Evolutionary conservation across 345 rosid species (phyloP), one percentile per base, ranked within the genome.

Genomic region (Cardamine occulta): DNA sequence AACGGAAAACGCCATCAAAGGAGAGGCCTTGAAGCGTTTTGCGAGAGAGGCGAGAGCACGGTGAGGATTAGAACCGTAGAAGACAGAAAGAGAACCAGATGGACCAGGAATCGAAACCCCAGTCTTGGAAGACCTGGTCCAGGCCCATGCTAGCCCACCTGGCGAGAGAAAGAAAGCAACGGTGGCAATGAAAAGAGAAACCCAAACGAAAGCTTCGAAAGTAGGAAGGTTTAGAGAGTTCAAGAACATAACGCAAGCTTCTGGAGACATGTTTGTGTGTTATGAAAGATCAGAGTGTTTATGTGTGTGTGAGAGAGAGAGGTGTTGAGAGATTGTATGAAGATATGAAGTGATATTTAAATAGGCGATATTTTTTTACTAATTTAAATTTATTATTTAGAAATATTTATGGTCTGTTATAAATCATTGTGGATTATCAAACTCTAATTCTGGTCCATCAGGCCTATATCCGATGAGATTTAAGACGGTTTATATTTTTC

Each of bases 1-100:
- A 19, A 90, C 80, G 1, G 98, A 90, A 64, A 90, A 88, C n/a
- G 91, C 93, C 96, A 92, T 90, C 66, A 92, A 61, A 64, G 76
- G 19, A 66, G 72, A 77, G 15, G 87, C 90, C 42, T 80, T 70
- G 2, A 73, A 48, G 13, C 78, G 68, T 63, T 62, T 19, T 3
- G 91, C 83, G 8, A 84, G 76, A 1, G 60, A 55, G 3, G 87
- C 86, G 4, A 91, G 93, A 15, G 62, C 86, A 13, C 96, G 73
- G 73, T 90, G 96, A 12, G 96, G 82, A 4, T 63, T 71, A 2
- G 88, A 24, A 7, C 84, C 79, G 14, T 85, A 83, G 78, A 89
- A 84, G 70, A 76, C 76, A 0, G 70, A 59, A 10, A 82, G 70
- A 11, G 83, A 70, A 0, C 91, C 96, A 0, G 88, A 73, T 0